A percentile compares a stretch with the other conserved stretches of the same genome.
Evolutionary conservation across 2,329 filamentous ascomycete species (phyloP).

Genomic region (Zasmidium angulare): DNA sequence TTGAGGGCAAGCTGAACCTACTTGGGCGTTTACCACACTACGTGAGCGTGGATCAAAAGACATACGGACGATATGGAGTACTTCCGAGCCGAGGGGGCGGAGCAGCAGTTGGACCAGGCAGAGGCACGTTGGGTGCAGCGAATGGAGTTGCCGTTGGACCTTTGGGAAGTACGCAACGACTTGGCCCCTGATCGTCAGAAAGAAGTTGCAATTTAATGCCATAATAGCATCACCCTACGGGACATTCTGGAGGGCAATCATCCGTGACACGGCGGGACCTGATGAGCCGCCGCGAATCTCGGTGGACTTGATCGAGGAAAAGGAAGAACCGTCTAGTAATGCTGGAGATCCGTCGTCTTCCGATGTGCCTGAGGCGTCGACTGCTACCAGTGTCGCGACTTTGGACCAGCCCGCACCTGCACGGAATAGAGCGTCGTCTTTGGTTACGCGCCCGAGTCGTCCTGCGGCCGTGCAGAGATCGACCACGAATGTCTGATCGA

Average conservation of each 20-base stretch:
- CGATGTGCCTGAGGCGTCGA: not conserved
- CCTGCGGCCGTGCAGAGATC: not conserved
- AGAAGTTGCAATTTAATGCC: not conserved
- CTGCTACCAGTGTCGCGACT: not conserved
- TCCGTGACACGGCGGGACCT: not conserved
- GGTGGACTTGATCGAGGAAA: not conserved
- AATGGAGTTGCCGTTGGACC: conserved; percentile 56
- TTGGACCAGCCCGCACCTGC: not conserved
- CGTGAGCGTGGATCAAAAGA: conserved; percentile 93
- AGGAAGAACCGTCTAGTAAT: not conserved
- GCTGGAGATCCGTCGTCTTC: not conserved
- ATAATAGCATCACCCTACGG: not conserved
- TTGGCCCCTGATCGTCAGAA: conserved; percentile 60
- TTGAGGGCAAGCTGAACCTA: conserved; percentile 85
- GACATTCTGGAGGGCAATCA: not conserved
- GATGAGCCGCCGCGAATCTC: not conserved
- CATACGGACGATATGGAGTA: conserved; percentile 87
- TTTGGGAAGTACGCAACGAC: conserved; percentile 63
- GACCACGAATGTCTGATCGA: not conserved
- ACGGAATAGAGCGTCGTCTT: not conserved
- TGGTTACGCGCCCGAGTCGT: not conserved
- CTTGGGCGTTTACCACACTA: conserved; percentile 84
- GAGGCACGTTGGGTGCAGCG: conserved; percentile 29
- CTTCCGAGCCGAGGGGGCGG: conserved; percentile 55
- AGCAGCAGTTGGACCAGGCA: conserved; percentile 24